Evolutionary conservation across 2,329 filamentous ascomycete genomes (phyloP).

Genomic region (Botrytis aclada): DNA sequence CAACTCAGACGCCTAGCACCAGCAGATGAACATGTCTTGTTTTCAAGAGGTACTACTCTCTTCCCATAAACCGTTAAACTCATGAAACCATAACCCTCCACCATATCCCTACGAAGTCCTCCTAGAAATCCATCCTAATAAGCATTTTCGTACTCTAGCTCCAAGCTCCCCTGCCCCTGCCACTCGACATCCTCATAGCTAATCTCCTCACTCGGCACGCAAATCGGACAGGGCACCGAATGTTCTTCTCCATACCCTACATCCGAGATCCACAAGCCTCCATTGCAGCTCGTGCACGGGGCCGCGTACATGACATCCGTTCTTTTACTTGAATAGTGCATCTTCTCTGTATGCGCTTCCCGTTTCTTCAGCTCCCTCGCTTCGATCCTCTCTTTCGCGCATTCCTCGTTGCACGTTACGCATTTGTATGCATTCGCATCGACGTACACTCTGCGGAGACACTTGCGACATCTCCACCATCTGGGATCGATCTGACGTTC

Average conservation of each 20-base stretch:
- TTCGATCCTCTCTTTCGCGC: slow-evolving; percentile 25
- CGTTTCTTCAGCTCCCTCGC: slow-evolving; percentile 2
- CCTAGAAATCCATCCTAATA: background rate
- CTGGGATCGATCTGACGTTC: slow-evolving; percentile 25
- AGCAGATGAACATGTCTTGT: background rate
- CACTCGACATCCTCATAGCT: background rate
- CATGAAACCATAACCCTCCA: background rate
- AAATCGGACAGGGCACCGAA: slow-evolving; percentile 11
- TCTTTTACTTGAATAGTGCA: background rate
- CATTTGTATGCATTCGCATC: slow-evolving; percentile 28
- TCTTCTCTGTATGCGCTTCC: background rate
- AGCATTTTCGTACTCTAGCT: background rate
- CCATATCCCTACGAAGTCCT: background rate
- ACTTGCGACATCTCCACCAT: slow-evolving; percentile 35
- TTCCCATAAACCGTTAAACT: background rate
- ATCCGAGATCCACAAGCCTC: background rate
- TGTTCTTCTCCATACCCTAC: background rate
- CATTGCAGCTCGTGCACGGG: background rate
- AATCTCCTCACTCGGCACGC: background rate
- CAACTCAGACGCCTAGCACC: background rate
- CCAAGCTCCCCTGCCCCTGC: background rate
- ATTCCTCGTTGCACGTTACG: slow-evolving; percentile 27
- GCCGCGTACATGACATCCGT: background rate
- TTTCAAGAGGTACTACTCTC: background rate
- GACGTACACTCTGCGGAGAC: slow-evolving; percentile 28